Evolutionary conservation across 371 early-diverging fungal species (phyloP).

Genomic region (Mortierella sp.): DNA sequence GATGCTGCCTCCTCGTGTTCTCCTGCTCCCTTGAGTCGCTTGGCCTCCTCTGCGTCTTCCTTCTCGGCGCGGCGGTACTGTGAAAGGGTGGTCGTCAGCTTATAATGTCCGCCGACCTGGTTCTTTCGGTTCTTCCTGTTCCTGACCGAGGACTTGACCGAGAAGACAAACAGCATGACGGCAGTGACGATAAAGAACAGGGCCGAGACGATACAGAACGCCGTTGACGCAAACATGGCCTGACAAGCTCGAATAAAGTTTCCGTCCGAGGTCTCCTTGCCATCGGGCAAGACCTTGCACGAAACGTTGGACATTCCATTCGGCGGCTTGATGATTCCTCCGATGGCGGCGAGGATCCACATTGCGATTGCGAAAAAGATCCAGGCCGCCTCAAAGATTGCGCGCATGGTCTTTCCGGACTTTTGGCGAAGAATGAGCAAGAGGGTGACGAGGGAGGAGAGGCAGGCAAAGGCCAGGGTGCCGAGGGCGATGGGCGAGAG

Average conservation of each 20-base stretch:
- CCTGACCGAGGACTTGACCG: constrained; percentile 18
- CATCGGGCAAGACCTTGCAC: constrained; percentile 34
- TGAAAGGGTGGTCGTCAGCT: constrained; percentile 24
- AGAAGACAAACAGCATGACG: constrained; percentile 21
- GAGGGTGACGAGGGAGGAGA: constrained; percentile 26
- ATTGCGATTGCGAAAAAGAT: constrained; percentile 25
- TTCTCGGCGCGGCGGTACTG: constrained; percentile 33
- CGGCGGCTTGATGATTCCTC: constrained; percentile 30
- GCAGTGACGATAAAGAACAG: constrained; percentile 36
- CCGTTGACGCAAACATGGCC: constrained; percentile 52
- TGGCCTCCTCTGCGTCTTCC: constrained; percentile 29
- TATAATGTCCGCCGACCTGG: constrained; percentile 37
- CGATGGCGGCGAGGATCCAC: constrained; percentile 34
- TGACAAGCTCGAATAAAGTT: constrained; percentile 39
- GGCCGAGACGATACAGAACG: constrained; percentile 44
- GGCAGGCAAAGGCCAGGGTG: constrained; percentile 27
- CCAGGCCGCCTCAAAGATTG: constrained; percentile 27
- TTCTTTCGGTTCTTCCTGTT: constrained; percentile 25
- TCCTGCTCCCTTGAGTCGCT: constrained; percentile 39
- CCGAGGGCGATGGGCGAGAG: constrained; percentile 33
- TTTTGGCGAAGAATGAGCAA: constrained; percentile 41
- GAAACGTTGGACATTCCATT: constrained; percentile 33
- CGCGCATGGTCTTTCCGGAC: constrained; percentile 31
- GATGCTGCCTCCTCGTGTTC: constrained; percentile 36
- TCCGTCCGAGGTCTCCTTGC: constrained; percentile 26